phyloP scores from a whole-genome alignment of 352 stramenopile species.

The Thalassiosira ordinaria region DNA sequence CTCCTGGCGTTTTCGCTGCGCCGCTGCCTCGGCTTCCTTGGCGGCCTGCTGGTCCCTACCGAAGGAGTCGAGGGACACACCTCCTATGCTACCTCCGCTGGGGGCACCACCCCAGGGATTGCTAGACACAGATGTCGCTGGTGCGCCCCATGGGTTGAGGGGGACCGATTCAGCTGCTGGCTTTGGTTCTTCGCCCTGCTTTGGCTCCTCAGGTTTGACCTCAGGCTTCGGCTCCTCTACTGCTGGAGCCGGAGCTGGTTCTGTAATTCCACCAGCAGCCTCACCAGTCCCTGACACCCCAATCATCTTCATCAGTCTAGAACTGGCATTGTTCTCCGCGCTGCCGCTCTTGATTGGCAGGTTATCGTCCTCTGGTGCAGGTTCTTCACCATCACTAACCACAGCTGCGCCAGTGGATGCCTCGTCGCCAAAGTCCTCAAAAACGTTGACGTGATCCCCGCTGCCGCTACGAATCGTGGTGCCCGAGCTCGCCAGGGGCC shows the following conservation, averaged over 20 bases:
- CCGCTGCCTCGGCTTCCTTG: constrained; percentile 22
- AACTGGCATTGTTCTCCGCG: constrained; percentile 68
- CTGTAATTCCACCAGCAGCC: constrained; percentile 13
- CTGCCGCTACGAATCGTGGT: constrained; percentile 76
- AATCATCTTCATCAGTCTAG: constrained; percentile 85
- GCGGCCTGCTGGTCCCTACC: constrained; percentile 23
- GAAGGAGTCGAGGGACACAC: too few relatives aligned
- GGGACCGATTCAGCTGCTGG: constrained; percentile 41
- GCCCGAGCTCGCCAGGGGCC: constrained; percentile 69
- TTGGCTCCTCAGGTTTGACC: constrained; percentile 9
- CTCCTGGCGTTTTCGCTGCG: constrained; percentile 53
- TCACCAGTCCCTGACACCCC: constrained; percentile 65
- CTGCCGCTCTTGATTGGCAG: constrained; percentile 51
- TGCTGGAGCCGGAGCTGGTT: constrained; percentile 12
- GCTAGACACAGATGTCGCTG: constrained; percentile 55
- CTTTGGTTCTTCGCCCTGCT: too few relatives aligned
- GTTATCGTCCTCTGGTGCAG: constrained; percentile 40
- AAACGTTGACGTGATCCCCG: constrained; percentile 81
- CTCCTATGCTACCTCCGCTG: too few relatives aligned
- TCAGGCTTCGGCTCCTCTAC: constrained; percentile 12
- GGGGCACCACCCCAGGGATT: constrained; percentile 77
- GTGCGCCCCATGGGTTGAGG: constrained; percentile 75
- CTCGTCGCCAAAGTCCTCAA: constrained; percentile 81
- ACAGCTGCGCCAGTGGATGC: too few relatives aligned
- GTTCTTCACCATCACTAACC: too few relatives aligned